These are phyloP conservation scores for Trametes hirsuta DNA, from an alignment of 1,284 basidiomycete genomes.

Conservation along the genomic window DNA sequence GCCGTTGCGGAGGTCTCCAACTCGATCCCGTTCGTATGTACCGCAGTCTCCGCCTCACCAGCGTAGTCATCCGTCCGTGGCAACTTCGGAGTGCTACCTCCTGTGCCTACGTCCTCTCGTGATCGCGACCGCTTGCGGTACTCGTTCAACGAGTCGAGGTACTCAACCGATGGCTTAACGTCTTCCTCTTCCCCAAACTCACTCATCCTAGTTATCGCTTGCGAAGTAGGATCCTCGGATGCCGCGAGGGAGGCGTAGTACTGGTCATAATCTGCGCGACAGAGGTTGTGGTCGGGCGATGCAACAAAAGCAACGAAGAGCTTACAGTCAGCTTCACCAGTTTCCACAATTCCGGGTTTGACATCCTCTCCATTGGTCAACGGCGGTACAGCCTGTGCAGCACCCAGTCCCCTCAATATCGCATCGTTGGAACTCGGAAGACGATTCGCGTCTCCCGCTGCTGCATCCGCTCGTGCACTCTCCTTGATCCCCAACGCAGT, in stretches of 20 bases:
- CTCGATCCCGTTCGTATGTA: constrained; percentile 18
- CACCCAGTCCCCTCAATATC: constrained; percentile 54
- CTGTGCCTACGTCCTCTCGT: constrained; percentile 53
- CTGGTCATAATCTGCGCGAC: constrained; percentile 66
- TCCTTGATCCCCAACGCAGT: constrained; percentile 85
- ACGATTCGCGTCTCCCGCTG: constrained; percentile 32
- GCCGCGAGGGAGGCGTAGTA: constrained; percentile 78
- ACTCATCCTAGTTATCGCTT: constrained; percentile 57
- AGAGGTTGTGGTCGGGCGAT: not conserved
- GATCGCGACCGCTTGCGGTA: constrained; percentile 74
- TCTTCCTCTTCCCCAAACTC: constrained; percentile 65
- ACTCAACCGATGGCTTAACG: constrained; percentile 62
- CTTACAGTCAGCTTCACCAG: constrained; percentile 65
- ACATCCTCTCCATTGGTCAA: constrained; percentile 49
- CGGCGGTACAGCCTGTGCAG: constrained; percentile 40
- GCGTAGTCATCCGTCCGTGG: constrained; percentile 42
- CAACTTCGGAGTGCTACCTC: constrained; percentile 45
- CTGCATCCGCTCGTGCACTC: constrained; percentile 49
- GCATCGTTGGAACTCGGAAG: constrained; percentile 62
- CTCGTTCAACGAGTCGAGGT: constrained; percentile 68
- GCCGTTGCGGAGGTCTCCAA: constrained; percentile 21
- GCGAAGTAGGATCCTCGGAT: constrained; percentile 57
- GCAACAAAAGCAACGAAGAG: constrained; percentile 4
- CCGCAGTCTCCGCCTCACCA: constrained; percentile 19
- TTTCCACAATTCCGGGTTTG: constrained; percentile 54